Percentiles rank a stretch among this genome's conserved stretches.
Evolutionary conservation across 2,329 filamentous ascomycete species (phyloP).

Genomic region (Bipolaris sorokiniana): DNA sequence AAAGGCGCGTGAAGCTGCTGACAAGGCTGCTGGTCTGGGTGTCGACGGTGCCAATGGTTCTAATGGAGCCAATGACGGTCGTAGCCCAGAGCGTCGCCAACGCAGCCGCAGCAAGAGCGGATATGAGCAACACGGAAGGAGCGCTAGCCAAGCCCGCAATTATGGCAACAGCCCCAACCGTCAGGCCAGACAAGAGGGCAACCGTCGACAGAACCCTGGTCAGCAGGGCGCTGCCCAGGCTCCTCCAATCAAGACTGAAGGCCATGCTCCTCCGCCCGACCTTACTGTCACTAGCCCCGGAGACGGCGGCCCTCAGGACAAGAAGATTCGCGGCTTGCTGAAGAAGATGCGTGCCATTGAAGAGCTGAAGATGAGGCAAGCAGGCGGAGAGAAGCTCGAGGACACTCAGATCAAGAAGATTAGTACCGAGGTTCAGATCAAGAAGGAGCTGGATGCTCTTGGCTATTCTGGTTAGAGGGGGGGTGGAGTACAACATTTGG

Average conservation of each 20-base stretch:
- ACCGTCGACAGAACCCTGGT: slow-evolving; percentile 33
- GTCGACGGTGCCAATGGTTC: slow-evolving; percentile 39
- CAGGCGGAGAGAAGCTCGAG: slow-evolving; percentile 93
- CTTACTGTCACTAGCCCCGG: slow-evolving; percentile 62
- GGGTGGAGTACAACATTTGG: background rate
- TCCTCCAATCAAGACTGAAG: slow-evolving; percentile 43
- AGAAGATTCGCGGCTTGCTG: slow-evolving; percentile 90
- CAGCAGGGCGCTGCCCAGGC: slow-evolving; percentile 26
- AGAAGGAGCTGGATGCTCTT: slow-evolving; percentile 78
- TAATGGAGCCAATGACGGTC: slow-evolving; percentile 45
- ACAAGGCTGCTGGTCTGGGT: slow-evolving; percentile 48
- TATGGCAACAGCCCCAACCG: slow-evolving; percentile 43
- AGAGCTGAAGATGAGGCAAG: slow-evolving; percentile 95
- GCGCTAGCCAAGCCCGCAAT: slow-evolving; percentile 41
- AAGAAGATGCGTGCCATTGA: slow-evolving; percentile 99
- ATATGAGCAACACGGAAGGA: slow-evolving; percentile 35
- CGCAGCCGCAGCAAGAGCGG: slow-evolving; percentile 56
- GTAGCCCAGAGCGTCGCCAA: slow-evolving; percentile 71
- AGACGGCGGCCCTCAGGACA: slow-evolving; percentile 74
- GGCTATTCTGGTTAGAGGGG: slow-evolving; percentile 47
- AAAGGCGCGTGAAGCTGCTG: slow-evolving; percentile 82
- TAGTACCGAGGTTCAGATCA: slow-evolving; percentile 79
- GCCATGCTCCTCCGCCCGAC: slow-evolving; percentile 51
- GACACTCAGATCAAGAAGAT: slow-evolving; percentile 99
- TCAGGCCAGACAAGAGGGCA: slow-evolving; percentile 37